Percentiles rank a stretch among this genome's conserved stretches.
Conservation (phyloP, 768 basidiomycete genomes). For the Kwoniella shandongensis region DNA sequence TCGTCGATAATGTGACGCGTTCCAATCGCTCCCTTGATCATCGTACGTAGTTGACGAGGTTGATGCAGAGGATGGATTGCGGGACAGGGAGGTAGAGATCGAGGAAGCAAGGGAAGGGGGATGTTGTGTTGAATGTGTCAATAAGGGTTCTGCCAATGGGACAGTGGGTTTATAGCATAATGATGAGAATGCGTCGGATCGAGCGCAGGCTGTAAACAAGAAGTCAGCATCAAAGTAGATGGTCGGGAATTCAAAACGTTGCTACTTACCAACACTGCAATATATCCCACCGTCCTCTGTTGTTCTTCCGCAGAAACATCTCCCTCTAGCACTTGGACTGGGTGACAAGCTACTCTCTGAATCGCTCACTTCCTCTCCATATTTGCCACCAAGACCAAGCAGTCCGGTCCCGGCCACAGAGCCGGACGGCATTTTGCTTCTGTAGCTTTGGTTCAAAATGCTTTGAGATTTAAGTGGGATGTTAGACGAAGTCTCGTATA, state of each 20-base stretch:
- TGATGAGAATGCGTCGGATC: conserved; percentile 49
- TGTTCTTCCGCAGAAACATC: conserved; percentile 43
- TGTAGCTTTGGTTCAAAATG: too few species aligned
- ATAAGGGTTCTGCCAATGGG: conserved; percentile 3
- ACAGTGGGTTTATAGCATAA: conserved; percentile 46
- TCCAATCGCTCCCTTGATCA: conserved; percentile 26
- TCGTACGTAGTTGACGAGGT: conserved; percentile 11
- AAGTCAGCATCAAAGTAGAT: background rate
- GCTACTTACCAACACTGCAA: conserved; percentile 44
- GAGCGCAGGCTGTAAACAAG: conserved; percentile 40
- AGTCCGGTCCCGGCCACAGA: background rate
- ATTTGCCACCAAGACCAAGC: conserved; percentile 1
- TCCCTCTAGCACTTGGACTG: conserved; percentile 10
- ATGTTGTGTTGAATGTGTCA: conserved; percentile 5
- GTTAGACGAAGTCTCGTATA: conserved; percentile 8
- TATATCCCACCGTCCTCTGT: conserved; percentile 45
- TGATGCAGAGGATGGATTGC: conserved; percentile 33
- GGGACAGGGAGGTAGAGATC: conserved; percentile 21
- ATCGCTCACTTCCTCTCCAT: conserved; percentile 28
- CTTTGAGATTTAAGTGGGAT: background rate
- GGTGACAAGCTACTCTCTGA: conserved; percentile 31
- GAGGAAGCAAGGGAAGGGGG: conserved; percentile 13
- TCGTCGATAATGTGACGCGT: conserved; percentile 50
- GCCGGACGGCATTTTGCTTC: background rate
- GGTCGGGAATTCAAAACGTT: too few species aligned